Evolutionary conservation across 1,284 basidiomycete genomes (phyloP).

Genomic region (Apiotrichum siamense): DNA sequence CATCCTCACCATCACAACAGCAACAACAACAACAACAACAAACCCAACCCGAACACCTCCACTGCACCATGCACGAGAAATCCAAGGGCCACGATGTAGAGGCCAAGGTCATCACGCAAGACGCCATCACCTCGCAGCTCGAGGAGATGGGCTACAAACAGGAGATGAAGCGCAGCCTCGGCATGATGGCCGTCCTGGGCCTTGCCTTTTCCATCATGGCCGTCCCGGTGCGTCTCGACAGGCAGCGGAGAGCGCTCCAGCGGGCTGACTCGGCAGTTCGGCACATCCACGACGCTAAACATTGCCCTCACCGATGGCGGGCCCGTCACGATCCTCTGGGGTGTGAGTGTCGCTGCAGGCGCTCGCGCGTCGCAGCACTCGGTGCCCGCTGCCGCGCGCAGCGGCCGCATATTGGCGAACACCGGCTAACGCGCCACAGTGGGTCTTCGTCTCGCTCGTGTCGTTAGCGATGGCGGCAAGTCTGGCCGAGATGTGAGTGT

Average conservation of each 20-base stretch:
- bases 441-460: constrained; percentile 50
- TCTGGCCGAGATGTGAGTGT: constrained; percentile 47
- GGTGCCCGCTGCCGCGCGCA: too few relatives aligned
- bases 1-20: too few relatives aligned
- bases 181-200: constrained; percentile 50
- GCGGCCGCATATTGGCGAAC: too few relatives aligned
- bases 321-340: constrained; percentile 47
- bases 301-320: constrained; percentile 50
- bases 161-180: constrained; percentile 48
- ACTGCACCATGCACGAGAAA: not conserved
- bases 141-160: constrained; percentile 49
- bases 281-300: constrained; percentile 46
- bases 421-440: constrained; percentile 25
- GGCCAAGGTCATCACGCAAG: not conserved
- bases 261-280: constrained; percentile 12
- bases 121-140: constrained; percentile 22
- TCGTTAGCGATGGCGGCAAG: constrained; percentile 49
- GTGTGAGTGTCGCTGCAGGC: constrained; percentile 24
- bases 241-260: not conserved
- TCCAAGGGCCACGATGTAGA: not conserved
- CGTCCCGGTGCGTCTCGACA: constrained; percentile 20
- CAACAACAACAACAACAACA: too few relatives aligned
- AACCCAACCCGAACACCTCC: not conserved
- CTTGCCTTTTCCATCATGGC: constrained; percentile 49
- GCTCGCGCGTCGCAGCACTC: too few relatives aligned